Conservation (phyloP, 768 basidiomycete species). For the Pleurotus tuber-regium region DNA sequence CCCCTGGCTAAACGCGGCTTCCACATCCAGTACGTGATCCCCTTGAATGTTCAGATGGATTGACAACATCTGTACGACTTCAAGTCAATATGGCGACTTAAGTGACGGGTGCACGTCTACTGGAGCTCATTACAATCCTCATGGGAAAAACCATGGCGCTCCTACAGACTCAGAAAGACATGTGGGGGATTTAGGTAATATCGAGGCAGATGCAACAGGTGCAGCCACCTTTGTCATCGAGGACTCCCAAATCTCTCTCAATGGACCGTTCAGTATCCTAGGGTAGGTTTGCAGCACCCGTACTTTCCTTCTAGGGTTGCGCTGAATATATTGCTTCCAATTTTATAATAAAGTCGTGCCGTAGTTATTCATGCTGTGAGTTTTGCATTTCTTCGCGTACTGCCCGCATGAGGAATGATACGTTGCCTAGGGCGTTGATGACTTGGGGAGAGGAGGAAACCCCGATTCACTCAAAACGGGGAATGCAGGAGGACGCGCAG, state of each 20-base stretch:
- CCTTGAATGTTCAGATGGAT: too few species aligned
- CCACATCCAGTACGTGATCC: constrained; percentile 69
- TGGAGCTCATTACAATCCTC: constrained; percentile 78
- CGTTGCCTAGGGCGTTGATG: constrained; percentile 60
- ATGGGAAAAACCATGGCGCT: constrained; percentile 61
- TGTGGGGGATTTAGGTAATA: constrained; percentile 77
- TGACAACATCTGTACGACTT: not conserved
- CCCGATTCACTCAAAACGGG: constrained; percentile 75
- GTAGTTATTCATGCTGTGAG: constrained; percentile 73
- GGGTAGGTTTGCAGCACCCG: constrained; percentile 44
- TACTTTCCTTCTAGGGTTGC: constrained; percentile 1
- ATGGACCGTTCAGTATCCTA: constrained; percentile 64
- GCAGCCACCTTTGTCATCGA: constrained; percentile 54
- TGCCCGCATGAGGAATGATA: too few species aligned
- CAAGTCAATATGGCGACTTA: constrained; percentile 55
- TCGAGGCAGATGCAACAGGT: constrained; percentile 58
- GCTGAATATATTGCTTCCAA: constrained; percentile 7
- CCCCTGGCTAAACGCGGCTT: constrained; percentile 64
- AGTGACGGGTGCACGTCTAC: constrained; percentile 65
- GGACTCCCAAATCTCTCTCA: constrained; percentile 62
- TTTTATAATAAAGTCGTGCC: constrained; percentile 44
- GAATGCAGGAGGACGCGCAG: constrained; percentile 72
- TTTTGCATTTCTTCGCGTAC: constrained; percentile 11
- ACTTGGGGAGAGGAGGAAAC: constrained; percentile 69
- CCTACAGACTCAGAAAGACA: constrained; percentile 55